Percentiles rank a stretch among this genome's conserved stretches.
phyloP scores from a whole-genome alignment of 2,329 filamentous ascomycete genomes.

The Penicillium palitans region DNA sequence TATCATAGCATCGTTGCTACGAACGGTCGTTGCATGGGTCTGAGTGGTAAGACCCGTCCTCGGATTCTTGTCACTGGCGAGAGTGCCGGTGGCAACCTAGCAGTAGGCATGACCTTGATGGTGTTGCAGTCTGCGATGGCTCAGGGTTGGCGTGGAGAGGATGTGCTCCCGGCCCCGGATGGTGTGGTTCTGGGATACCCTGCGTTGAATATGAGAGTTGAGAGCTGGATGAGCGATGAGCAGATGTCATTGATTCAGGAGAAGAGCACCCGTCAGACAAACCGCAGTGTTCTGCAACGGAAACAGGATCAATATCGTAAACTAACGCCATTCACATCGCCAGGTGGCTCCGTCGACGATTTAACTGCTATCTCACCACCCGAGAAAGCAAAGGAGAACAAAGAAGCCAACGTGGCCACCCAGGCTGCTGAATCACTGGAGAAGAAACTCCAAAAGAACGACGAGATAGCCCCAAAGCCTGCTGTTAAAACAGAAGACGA shows the following conservation, averaged over 20 bases:
- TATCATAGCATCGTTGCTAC: conserved; percentile 73
- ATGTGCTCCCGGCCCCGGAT: conserved; percentile 69
- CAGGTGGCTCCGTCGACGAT: conserved; percentile 75
- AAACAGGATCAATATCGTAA: conserved; percentile 90
- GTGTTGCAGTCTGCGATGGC: conserved; percentile 72
- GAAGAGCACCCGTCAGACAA: conserved; percentile 72
- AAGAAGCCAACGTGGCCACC: conserved; percentile 27
- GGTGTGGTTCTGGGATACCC: conserved; percentile 87
- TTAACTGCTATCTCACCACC: conserved; percentile 23
- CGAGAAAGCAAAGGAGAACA: conserved; percentile 14
- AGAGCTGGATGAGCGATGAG: conserved; percentile 98
- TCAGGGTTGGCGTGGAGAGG: conserved; percentile 57
- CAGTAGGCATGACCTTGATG: conserved; percentile 81
- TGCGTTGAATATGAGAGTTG: conserved; percentile 92
- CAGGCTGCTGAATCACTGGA: conserved; percentile 26
- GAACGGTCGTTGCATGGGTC: conserved; percentile 71
- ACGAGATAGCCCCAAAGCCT: conserved; percentile 40
- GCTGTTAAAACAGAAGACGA: conserved; percentile 39
- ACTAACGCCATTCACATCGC: conserved; percentile 71
- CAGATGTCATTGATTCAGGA: conserved; percentile 94
- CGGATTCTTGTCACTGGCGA: conserved; percentile 74
- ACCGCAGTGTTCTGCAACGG: conserved; percentile 72
- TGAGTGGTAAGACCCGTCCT: conserved; percentile 66
- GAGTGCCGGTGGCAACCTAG: conserved; percentile 79
- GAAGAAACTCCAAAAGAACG: conserved; percentile 32